Evolutionary conservation across 2,329 filamentous ascomycete species (phyloP).

Genomic region (Arthrinium puccinioides): DNA sequence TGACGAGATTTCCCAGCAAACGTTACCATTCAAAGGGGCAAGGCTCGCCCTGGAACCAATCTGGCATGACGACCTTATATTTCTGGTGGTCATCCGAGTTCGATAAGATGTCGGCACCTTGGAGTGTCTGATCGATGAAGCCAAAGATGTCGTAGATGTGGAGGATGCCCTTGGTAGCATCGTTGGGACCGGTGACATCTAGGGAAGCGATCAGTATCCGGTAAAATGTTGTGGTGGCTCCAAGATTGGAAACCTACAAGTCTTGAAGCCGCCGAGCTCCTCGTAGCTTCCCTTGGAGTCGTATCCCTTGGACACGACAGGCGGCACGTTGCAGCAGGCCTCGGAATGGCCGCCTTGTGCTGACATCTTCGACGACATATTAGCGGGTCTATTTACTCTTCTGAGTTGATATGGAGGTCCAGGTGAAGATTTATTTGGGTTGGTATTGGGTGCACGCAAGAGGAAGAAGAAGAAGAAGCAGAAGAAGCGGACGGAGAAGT

Average conservation of each 20-base stretch:
- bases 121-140: constrained; percentile 62
- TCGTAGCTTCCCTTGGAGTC: constrained; percentile 48
- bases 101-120: constrained; percentile 62
- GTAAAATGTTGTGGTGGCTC: not conserved
- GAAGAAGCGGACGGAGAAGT: not conserved
- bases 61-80: constrained; percentile 85
- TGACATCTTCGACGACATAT: constrained; percentile 45
- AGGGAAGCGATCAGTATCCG: constrained; percentile 9
- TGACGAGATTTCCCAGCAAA: not conserved
- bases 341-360: constrained; percentile 46
- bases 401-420: not conserved
- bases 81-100: constrained; percentile 49
- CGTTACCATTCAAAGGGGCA: constrained; percentile 42
- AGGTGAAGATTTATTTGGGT: not conserved
- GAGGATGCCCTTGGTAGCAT: constrained; percentile 51
- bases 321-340: constrained; percentile 53
- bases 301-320: constrained; percentile 49
- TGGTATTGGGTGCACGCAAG: not conserved
- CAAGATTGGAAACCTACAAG: constrained; percentile 31
- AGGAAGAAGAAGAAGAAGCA: not conserved
- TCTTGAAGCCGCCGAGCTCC: constrained; percentile 47
- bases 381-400: constrained; percentile 9
- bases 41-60: constrained; percentile 78
- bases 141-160: constrained; percentile 65
- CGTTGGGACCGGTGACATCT: constrained; percentile 40